These are phyloP conservation scores for Eucalyptus tenuipes DNA, from an alignment of 345 rosid species.

Conservation along the genomic window DNA sequence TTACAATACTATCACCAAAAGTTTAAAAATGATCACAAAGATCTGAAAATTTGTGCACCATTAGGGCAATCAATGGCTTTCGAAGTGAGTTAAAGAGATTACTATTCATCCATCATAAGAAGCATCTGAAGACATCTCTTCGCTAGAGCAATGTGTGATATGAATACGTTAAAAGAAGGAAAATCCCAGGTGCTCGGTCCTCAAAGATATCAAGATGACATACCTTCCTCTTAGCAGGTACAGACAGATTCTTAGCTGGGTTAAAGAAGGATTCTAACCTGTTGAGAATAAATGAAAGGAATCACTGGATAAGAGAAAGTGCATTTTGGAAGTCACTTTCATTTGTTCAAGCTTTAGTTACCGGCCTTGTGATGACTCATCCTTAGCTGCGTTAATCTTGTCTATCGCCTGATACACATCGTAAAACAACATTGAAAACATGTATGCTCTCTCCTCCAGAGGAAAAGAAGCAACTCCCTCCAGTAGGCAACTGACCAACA, in stretches of 20 bases:
- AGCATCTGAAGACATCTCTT: neutral
- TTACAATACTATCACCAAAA: neutral
- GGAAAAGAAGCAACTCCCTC: neutral
- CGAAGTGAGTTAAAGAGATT: neutral
- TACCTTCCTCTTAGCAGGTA: slow-evolving; percentile 71
- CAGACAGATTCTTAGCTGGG: slow-evolving; percentile 46
- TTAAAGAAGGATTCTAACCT: slow-evolving; percentile 81
- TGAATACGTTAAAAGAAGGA: neutral
- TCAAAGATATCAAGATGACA: neutral
- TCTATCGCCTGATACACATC: slow-evolving; percentile 57
- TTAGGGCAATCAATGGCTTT: neutral
- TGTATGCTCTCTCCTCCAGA: neutral
- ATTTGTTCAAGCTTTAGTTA: slow-evolving; percentile 4
- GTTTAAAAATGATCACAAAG: neutral
- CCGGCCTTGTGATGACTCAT: slow-evolving; percentile 89
- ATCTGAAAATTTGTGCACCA: neutral
- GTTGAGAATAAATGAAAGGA: neutral
- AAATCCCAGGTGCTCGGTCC: neutral
- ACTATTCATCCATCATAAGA: neutral
- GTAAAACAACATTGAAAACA: neutral
- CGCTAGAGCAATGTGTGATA: neutral
- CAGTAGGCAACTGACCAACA: neutral
- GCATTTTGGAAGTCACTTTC: neutral
- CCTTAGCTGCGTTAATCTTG: slow-evolving; percentile 84
- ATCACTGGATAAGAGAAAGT: neutral